Evolutionary conservation across 1,139 yeast species (phyloP), one percentile per base, ranked within the genome.

Genomic region (Kodamaea sp.): DNA sequence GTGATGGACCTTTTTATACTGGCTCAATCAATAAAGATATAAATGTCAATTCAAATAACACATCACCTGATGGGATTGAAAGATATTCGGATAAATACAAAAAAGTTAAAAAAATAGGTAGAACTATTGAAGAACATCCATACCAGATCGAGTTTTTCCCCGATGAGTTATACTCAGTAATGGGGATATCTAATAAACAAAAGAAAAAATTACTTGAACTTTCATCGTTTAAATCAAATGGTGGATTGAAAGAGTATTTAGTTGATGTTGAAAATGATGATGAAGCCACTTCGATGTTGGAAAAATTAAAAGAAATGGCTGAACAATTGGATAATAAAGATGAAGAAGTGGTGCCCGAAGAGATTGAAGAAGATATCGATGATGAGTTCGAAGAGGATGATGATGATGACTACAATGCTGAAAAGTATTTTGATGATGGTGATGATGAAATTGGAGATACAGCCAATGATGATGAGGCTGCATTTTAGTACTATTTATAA

Each of bases 51-150:
- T 31, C 45, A 20, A 45, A 50, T 7, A 49, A 51, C 6, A 44
- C 52, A 3, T 55, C 61, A 2, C 57, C 65, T 0, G 75, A 83
- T 55, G 88, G 88, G 0, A 75, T 86, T 31, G 78, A 80, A 52
- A 70, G 95, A 52, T 84, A 84, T 55, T 77, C 89, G 3, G 95
- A 86, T 57, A 73, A 70, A 53, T 86, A 83, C 57, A 71, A 84
- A 49, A 84, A 84, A 55, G 81, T 79, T 46, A 76, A 86, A 41
- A 82, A 78, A 53, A 75, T 82, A n/a, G 92, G 92, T 1, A 73
- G 84, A 40, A 81, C 94, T 3, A 77, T 85, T 11, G 84, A 83
- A 48, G 95, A 86, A 42, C 94, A 87, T 62, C 96, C 96, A 1
- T 88, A 83, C 57, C 75, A 75, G 45, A 52, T 76, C 24, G 79